phyloP scores from a whole-genome alignment of 2,329 filamentous ascomycete species.

The Colletotrichum tanaceti region DNA sequence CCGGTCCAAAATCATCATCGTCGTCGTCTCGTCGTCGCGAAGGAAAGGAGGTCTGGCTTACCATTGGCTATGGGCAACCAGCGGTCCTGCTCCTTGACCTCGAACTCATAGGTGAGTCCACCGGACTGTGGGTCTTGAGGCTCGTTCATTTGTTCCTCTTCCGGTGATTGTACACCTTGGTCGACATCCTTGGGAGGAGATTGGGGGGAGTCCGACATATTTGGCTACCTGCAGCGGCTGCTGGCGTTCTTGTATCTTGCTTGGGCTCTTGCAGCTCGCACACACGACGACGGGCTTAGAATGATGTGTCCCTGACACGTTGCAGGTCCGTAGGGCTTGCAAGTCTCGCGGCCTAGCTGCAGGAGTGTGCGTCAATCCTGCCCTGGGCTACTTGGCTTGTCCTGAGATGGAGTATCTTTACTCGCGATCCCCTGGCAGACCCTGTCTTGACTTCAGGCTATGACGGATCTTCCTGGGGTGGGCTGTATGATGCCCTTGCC shows the following conservation, averaged over 20 bases:
- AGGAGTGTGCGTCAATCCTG: slow-evolving; percentile 67
- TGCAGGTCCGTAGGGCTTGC: slow-evolving; percentile 67
- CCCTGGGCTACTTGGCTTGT: slow-evolving; percentile 29
- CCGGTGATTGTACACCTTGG: slow-evolving; percentile 90
- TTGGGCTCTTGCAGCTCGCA: slow-evolving; percentile 66
- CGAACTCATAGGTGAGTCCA: slow-evolving; percentile 88
- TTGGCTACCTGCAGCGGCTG: slow-evolving; percentile 77
- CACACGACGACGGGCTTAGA: slow-evolving; percentile 62
- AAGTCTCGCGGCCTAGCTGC: slow-evolving; percentile 65
- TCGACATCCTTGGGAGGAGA: slow-evolving; percentile 96
- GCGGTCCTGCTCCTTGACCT: slow-evolving; percentile 99
- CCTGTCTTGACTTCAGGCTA: slow-evolving; percentile 56
- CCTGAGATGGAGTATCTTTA: slow-evolving; percentile 46
- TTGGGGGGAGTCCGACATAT: slow-evolving; percentile 90
- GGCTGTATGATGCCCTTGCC: slow-evolving; percentile 45
- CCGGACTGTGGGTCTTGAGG: slow-evolving; percentile 80
- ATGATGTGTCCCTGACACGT: slow-evolving; percentile 74
- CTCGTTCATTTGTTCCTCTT: slow-evolving; percentile 96
- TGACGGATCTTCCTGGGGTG: slow-evolving; percentile 50
- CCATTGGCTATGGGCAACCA: slow-evolving; percentile 99
- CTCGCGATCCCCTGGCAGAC: slow-evolving; percentile 50
- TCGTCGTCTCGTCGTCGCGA: slow-evolving; percentile 23
- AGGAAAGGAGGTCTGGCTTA: slow-evolving; percentile 69
- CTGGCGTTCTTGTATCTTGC: slow-evolving; percentile 70
- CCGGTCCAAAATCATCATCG: slow-evolving; percentile 60